These are phyloP conservation scores for Pichia californica DNA, from an alignment of 805 yeast species.

Conservation along the genomic window DNA sequence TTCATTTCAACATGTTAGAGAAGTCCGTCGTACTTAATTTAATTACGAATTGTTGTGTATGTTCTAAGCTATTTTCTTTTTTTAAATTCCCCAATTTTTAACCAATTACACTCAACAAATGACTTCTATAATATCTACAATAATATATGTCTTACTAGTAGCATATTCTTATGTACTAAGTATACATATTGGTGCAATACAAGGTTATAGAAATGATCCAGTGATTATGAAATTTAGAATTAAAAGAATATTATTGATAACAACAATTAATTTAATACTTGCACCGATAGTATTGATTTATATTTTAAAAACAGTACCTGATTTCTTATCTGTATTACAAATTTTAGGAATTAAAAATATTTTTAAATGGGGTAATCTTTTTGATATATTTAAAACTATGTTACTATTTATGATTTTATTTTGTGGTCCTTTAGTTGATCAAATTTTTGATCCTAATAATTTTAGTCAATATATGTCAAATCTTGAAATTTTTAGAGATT, in stretches of 20 bases:
- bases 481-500: conserved; percentile 37
- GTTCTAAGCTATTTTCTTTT: too few species aligned
- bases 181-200: conserved; percentile 28
- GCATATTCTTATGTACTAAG: conserved; percentile 43
- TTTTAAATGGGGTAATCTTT: not conserved
- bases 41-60: too few species aligned
- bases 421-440: conserved; percentile 30
- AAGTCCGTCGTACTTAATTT: too few species aligned
- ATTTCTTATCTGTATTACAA: conserved; percentile 2
- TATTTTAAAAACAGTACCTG: conserved; percentile 13
- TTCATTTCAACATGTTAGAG: too few species aligned
- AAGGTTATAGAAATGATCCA: conserved; percentile 36
- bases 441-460: not conserved
- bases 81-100: too few species aligned
- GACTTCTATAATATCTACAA: conserved; percentile 10
- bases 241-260: conserved; percentile 31
- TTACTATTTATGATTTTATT: conserved; percentile 28
- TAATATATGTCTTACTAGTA: conserved; percentile 27
- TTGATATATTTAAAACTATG: conserved; percentile 10
- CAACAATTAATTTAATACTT: conserved; percentile 20
- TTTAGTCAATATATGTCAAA: not conserved
- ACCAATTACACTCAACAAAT: not conserved
- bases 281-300: conserved; percentile 28
- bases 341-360: conserved; percentile 17
- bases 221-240: conserved; percentile 37